phyloP scores from a whole-genome alignment of 2,329 filamentous ascomycete species.

The Paracoccidioides brasiliensis region DNA sequence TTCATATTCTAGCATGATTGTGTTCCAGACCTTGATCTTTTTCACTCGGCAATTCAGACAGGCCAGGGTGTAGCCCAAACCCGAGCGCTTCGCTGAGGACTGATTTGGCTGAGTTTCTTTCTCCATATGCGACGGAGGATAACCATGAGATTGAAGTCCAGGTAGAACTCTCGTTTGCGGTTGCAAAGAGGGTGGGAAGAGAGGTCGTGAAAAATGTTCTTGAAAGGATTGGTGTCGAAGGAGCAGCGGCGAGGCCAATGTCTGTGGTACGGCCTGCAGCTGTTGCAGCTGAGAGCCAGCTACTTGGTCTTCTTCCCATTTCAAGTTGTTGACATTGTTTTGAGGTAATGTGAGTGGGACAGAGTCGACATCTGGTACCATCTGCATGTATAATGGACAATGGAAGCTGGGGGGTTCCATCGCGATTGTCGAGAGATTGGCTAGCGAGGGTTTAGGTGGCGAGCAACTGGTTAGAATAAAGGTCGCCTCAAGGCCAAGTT shows the following conservation, averaged over 20 bases:
- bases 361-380: not conserved
- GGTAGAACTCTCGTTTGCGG: not conserved
- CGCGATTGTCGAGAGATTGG: not conserved
- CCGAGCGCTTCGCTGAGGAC: not conserved
- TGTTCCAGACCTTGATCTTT: conserved; percentile 4
- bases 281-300: not conserved
- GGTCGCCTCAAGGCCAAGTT: no score
- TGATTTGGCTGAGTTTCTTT: not conserved
- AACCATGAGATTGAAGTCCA: not conserved
- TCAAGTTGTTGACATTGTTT: not conserved
- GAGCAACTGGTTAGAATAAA: not conserved
- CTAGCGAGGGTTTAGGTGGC: not conserved
- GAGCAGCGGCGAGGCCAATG: not conserved
- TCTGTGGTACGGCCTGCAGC: not conserved
- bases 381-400: not conserved
- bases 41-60: conserved; percentile 6
- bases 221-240: not conserved
- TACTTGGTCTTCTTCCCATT: not conserved
- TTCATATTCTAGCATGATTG: not conserved
- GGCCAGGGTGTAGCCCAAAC: conserved; percentile 1
- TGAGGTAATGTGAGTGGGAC: not conserved
- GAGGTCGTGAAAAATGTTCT: not conserved
- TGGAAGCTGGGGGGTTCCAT: conserved; percentile 1
- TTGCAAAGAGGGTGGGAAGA: not conserved
- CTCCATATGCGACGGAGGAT: not conserved